Conservation (phyloP, 768 basidiomycete genomes). For the Pleurotus citrinopileatus region DNA sequence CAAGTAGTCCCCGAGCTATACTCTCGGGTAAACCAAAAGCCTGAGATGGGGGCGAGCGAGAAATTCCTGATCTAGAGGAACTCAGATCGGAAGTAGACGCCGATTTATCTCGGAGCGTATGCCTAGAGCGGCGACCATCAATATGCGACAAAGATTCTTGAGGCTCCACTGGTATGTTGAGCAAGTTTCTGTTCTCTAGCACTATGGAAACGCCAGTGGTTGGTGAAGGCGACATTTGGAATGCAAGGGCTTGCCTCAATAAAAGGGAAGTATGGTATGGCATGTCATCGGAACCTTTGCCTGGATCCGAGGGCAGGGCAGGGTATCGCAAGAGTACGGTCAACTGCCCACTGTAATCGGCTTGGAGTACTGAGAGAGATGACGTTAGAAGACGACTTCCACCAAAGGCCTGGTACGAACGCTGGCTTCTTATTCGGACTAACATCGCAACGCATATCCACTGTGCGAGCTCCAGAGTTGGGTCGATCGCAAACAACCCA, state of each 20-base stretch:
- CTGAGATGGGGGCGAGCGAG: conserved; percentile 38
- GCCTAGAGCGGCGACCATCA: conserved; percentile 32
- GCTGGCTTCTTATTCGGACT: conserved; percentile 84
- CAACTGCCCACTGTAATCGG: conserved; percentile 85
- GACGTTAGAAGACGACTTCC: too few species aligned
- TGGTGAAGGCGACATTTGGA: conserved; percentile 73
- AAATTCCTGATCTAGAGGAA: conserved; percentile 22
- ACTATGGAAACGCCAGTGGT: conserved; percentile 75
- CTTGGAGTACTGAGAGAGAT: conserved; percentile 63
- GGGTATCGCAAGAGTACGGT: conserved; percentile 88
- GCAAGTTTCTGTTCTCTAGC: conserved; percentile 76
- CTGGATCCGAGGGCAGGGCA: conserved; percentile 33
- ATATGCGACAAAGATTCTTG: conserved; percentile 42
- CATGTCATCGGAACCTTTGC: conserved; percentile 28
- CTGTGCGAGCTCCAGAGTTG: conserved; percentile 70
- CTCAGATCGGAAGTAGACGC: conserved; percentile 18
- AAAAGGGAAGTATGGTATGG: conserved; percentile 67
- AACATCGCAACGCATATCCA: conserved; percentile 96
- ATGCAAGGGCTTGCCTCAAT: conserved; percentile 76
- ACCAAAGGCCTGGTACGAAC: conserved; percentile 49
- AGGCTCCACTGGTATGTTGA: conserved; percentile 71
- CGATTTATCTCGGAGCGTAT: conserved; percentile 27
- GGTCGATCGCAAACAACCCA: conserved; percentile 86
- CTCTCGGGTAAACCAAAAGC: conserved; percentile 65
- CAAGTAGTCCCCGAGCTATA: conserved; percentile 68